These are phyloP conservation scores for Bidens hawaiensis DNA, from an alignment of 140 eudicot species.

Conservation along the genomic window DNA sequence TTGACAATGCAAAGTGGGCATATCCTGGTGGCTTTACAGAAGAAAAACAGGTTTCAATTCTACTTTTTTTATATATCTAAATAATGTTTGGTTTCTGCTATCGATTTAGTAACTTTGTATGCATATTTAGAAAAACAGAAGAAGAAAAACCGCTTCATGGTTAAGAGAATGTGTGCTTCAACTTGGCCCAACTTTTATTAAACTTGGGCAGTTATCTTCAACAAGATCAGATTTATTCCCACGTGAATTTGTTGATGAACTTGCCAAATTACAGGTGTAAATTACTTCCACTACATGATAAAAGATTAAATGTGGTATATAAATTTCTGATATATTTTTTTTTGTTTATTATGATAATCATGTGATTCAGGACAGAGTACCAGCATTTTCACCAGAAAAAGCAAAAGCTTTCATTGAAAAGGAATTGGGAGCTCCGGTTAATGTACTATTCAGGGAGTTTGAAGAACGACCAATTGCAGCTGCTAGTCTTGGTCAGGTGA, in stretches of 20 bases:
- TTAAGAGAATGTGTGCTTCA: slow-evolving; percentile 79
- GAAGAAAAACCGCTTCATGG: slow-evolving; percentile 89
- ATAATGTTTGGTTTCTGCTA: not conserved
- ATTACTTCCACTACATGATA: not conserved
- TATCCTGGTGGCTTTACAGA: slow-evolving; percentile 87
- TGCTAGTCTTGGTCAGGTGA: slow-evolving; percentile 99
- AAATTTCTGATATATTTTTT: not conserved
- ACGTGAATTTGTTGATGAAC: slow-evolving; percentile 92
- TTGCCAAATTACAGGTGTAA: slow-evolving; percentile 89
- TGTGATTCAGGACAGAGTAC: slow-evolving; percentile 83
- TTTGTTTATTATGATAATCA: slow-evolving; percentile 6
- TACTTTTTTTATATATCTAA: not conserved
- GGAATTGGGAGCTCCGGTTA: slow-evolving; percentile 91
- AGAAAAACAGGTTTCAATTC: slow-evolving; percentile 77
- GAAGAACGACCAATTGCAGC: slow-evolving; percentile 97
- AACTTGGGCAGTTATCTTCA: slow-evolving; percentile 90
- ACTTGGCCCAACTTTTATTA: slow-evolving; percentile 95
- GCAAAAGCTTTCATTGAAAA: slow-evolving; percentile 66
- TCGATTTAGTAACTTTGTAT: slow-evolving; percentile 7
- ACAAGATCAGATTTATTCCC: slow-evolving; percentile 98
- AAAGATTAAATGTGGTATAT: slow-evolving; percentile 10
- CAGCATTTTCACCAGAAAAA: slow-evolving; percentile 84
- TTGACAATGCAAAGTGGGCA: slow-evolving; percentile 92
- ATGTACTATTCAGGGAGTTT: slow-evolving; percentile 71
- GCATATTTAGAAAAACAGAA: slow-evolving; percentile 54